Evolutionary conservation across 257 asterid genomes (phyloP).

Genomic region (Coffea eugenioides): DNA sequence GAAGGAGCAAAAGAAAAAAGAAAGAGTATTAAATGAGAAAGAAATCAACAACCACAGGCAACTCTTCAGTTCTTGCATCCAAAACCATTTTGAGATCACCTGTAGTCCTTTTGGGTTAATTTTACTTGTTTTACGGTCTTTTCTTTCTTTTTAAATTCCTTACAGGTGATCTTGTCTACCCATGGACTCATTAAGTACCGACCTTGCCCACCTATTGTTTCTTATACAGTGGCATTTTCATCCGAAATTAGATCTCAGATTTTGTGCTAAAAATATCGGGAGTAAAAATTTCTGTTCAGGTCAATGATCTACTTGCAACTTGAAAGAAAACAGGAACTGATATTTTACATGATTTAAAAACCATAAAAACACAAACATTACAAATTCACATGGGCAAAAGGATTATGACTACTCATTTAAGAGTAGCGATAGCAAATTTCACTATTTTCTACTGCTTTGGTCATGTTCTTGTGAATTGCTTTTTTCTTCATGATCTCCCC

Average conservation of each 20-base stretch:
- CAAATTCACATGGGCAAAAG: not conserved
- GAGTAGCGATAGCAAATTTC: not conserved
- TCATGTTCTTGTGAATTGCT: conserved; percentile 1
- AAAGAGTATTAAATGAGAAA: not conserved
- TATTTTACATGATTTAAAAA: not conserved
- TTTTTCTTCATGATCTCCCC: not conserved
- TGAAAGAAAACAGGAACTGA: no score
- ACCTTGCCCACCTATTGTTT: not conserved
- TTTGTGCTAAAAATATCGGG: not conserved
- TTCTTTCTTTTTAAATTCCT: not conserved
- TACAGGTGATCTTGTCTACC: not conserved
- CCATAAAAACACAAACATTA: no score
- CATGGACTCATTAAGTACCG: not conserved
- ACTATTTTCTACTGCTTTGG: not conserved
- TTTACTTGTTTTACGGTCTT: not conserved
- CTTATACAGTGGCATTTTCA: not conserved
- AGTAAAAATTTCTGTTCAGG: not conserved
- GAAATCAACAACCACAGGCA: not conserved
- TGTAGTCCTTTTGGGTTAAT: not conserved
- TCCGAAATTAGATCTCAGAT: not conserved
- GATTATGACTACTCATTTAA: not conserved
- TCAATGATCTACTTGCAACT: not conserved
- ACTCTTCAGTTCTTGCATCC: not conserved
- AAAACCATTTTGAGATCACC: not conserved
- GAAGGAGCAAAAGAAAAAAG: not conserved